Base-by-base conservation (phyloP, 2,329 filamentous ascomycete genomes). In the Colletotrichum lindemuthianum region DNA sequence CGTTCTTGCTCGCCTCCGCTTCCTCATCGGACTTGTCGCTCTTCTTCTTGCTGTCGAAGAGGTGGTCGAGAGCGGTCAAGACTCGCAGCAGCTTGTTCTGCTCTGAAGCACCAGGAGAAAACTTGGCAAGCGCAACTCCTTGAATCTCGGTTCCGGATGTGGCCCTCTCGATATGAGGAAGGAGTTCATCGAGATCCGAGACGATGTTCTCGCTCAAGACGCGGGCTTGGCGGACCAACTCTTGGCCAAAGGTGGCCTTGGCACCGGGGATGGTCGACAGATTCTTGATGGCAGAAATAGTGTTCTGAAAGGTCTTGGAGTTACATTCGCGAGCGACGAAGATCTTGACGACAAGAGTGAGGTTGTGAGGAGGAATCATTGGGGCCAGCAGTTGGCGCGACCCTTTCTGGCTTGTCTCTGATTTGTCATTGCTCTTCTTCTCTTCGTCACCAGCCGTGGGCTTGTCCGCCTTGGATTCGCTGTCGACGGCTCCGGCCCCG, bases 241-340 rank as follows among this genome's bases (percentile, higher is more conserved):
- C 95, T 70, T 92, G 90, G n/a, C 96, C 96, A 75, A 99, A 98
- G 10, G 93, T 85, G 57, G 91, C 87, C 78, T 96, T 96, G 15
- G 95, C 93, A 11, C 91, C 93, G 13, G 95, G 93, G 66, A 99
- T 96, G 43, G 92, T 90, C 6, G 94, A 98, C 47, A 99, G 85
- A 73, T 98, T 97, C 81, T 97, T 98, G 82, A 99, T 97, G n/a
- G 96, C 96, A 13, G 95, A 96, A 58, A 99, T 86, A 1, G 96
- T 98, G 77, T 98, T 96, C 74, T 96, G 92, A 84, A 99, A 99
- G 0, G 96, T 98, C 82, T 97, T 97, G 68, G 92, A 94, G 73
- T 93, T 97, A 79, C 96, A 99, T 77, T 99, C 96, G 52, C 94
- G 91, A 67, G 95, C 95, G 47, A 97, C 93, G 69, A 99, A 92